These are phyloP conservation scores for Talaromyces sp. DNA, from an alignment of 2,329 filamentous ascomycete genomes.

Conservation along the genomic window DNA sequence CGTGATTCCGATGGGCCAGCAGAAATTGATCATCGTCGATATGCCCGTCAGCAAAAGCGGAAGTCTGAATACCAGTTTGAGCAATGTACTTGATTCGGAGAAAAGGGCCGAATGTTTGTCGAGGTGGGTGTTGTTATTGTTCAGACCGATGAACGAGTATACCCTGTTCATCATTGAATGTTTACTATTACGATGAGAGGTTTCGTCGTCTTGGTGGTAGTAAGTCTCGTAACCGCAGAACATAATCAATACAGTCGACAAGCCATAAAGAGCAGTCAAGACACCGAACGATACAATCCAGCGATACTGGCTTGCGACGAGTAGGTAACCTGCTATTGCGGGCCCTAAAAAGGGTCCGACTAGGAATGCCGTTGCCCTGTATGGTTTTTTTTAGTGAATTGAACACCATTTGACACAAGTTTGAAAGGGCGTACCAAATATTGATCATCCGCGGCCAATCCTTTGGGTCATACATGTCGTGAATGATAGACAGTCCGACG, in stretches of 20 bases:
- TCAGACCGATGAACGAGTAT: conserved; percentile 30
- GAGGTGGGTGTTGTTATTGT: conserved; percentile 31
- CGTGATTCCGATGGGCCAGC: conserved; percentile 40
- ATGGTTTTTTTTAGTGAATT: neutral
- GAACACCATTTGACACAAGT: neutral
- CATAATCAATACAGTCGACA: conserved; percentile 34
- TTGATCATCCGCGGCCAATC: conserved; percentile 41
- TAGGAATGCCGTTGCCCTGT: conserved; percentile 36
- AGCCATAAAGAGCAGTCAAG: conserved; percentile 34
- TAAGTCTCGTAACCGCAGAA: conserved; percentile 36
- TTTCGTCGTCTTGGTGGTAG: conserved; percentile 22
- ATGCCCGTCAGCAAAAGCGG: conserved; percentile 30
- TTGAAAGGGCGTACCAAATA: conserved; percentile 28
- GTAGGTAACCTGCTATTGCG: conserved; percentile 37
- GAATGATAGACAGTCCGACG: conserved; percentile 39
- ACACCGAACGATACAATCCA: conserved; percentile 36
- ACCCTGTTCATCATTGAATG: conserved; percentile 18
- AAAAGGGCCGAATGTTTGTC: conserved; percentile 26
- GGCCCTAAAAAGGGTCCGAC: conserved; percentile 39
- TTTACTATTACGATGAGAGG: neutral
- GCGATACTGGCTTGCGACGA: conserved; percentile 26
- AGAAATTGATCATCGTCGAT: conserved; percentile 36
- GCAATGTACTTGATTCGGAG: conserved; percentile 25
- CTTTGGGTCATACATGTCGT: conserved; percentile 36
- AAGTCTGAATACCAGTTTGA: conserved; percentile 31